Conservation (phyloP, 2,329 filamentous ascomycete genomes). For the Boeremia lycopersici region DNA sequence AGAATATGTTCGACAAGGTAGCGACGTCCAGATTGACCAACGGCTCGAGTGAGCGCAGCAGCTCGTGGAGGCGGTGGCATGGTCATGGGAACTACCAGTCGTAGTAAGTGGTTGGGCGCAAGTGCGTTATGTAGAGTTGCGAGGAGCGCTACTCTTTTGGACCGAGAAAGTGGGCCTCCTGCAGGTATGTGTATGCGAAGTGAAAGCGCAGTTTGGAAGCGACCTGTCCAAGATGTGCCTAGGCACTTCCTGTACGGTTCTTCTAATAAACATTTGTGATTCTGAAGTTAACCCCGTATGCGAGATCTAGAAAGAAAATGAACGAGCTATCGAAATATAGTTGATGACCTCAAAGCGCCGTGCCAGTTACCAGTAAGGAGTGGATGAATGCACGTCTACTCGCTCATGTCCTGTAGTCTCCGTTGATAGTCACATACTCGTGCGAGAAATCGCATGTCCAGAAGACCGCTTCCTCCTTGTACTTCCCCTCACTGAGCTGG, state of each 20-base stretch:
- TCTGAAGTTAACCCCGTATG: too few species aligned
- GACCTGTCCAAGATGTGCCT: neutral
- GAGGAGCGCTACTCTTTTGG: neutral
- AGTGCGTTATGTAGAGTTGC: neutral
- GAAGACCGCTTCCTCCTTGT: slow-evolving; percentile 69
- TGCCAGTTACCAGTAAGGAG: neutral
- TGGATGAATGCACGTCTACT: neutral
- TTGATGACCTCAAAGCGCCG: neutral
- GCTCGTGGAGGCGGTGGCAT: neutral
- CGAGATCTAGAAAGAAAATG: neutral
- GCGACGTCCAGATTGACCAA: slow-evolving; percentile 11
- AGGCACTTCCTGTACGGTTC: too few species aligned
- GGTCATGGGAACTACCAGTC: neutral
- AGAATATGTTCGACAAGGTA: slow-evolving; percentile 13
- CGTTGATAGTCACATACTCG: slow-evolving; percentile 76
- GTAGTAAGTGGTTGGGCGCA: neutral
- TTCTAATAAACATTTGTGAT: too few species aligned
- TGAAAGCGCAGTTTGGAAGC: neutral
- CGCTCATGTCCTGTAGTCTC: slow-evolving; percentile 64
- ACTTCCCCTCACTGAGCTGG: slow-evolving; percentile 67
- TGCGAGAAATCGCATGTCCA: slow-evolving; percentile 90
- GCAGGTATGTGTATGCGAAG: neutral
- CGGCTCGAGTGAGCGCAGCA: neutral
- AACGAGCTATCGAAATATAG: neutral
- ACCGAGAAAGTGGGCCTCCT: neutral